A percentile compares a stretch with the other conserved stretches of the same genome.
These are phyloP conservation scores for Ashbya aceris DNA, from an alignment of 1,139 yeast genomes.

Conservation along the genomic window DNA sequence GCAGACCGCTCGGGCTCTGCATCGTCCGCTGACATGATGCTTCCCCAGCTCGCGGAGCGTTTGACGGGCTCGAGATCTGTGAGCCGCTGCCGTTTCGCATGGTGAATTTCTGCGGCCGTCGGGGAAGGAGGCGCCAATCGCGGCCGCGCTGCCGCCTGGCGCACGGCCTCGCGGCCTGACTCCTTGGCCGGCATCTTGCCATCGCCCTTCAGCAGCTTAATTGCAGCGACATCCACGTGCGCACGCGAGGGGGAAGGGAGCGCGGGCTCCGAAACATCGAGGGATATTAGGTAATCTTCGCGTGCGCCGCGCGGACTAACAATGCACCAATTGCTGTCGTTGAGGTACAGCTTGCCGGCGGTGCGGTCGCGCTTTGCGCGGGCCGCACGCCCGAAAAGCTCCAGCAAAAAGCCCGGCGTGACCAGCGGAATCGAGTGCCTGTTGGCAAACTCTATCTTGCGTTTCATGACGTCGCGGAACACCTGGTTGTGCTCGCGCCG, in stretches of 20 bases:
- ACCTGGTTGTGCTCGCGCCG: constrained; percentile 16
- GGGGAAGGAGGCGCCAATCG: background rate
- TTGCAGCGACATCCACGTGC: too few species aligned
- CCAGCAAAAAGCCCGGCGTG: constrained; percentile 28
- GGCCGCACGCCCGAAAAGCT: constrained; percentile 16
- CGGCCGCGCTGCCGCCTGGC: background rate
- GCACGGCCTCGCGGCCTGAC: background rate
- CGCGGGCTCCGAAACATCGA: background rate
- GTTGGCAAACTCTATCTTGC: constrained; percentile 37
- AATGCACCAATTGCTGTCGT: constrained; percentile 27
- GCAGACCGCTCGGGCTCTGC: constrained; percentile 2
- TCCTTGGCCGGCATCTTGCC: background rate
- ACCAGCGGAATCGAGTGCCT: constrained; percentile 34
- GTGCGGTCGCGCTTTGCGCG: constrained; percentile 2
- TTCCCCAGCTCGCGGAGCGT: constrained; percentile 25
- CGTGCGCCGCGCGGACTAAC: constrained; percentile 25
- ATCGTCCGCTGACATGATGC: constrained; percentile 18
- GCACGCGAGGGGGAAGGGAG: too few species aligned
- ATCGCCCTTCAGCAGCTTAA: too few species aligned
- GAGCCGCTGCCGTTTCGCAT: background rate
- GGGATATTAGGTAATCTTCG: constrained; percentile 7
- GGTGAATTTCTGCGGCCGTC: background rate
- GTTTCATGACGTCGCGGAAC: constrained; percentile 27
- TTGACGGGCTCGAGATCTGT: background rate
- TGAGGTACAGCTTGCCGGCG: constrained; percentile 13